Percentiles rank a stretch among this genome's conserved stretches.
These are phyloP conservation scores for Athelia sp. DNA, from an alignment of 1,284 basidiomycete genomes.

Conservation along the genomic window DNA sequence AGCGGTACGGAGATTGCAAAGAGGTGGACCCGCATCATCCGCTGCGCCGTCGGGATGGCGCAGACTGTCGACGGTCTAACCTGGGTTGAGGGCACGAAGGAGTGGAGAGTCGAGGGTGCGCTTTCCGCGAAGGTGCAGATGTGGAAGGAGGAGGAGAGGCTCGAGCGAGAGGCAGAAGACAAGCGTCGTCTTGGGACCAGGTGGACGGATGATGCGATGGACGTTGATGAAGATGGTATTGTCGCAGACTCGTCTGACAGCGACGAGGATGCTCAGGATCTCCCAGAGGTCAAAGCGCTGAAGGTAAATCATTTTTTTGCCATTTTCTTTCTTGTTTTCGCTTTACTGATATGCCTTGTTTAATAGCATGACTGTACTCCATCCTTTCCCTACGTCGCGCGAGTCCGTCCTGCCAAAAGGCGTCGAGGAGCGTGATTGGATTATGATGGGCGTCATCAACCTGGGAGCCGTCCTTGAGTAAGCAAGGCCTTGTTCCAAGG, in stretches of 20 bases:
- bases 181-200: conserved; percentile 50
- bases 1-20: too few species aligned
- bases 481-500: conserved; percentile 59
- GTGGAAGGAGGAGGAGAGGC: conserved; percentile 56
- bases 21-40: conserved; percentile 76
- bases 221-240: conserved; percentile 55
- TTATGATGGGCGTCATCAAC: conserved; percentile 91
- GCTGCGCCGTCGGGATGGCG: conserved; percentile 68
- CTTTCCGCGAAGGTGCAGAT: conserved; percentile 70
- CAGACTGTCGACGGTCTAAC: conserved; percentile 71
- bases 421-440: conserved; percentile 86
- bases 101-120: too few species aligned
- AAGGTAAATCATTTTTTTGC: too few species aligned
- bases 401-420: too few species aligned
- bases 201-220: too few species aligned
- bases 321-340: conserved; percentile 10
- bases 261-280: too few species aligned
- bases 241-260: conserved; percentile 51
- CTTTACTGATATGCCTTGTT: background rate
- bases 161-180: conserved; percentile 65
- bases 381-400: conserved; percentile 81
- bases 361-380: conserved; percentile 78
- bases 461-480: conserved; percentile 84
- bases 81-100: too few species aligned
- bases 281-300: too few species aligned